These are phyloP conservation scores for Logfia minima DNA, from an alignment of 129 eudicot genomes.

Conservation along the genomic window DNA sequence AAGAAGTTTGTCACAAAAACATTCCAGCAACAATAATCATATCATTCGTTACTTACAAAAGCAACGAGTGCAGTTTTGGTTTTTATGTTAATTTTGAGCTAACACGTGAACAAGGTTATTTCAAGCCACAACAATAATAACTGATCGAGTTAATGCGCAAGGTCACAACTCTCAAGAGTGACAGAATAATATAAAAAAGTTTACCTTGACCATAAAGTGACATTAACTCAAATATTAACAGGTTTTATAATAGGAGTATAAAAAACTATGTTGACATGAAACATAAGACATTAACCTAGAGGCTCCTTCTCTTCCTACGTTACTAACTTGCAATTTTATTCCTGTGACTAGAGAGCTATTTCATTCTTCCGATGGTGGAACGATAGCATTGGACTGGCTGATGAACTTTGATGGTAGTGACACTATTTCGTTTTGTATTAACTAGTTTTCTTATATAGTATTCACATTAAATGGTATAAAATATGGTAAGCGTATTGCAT, in stretches of 20 bases:
- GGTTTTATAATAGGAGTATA: no score
- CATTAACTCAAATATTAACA: not conserved
- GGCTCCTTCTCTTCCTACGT: no score
- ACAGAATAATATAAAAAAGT: not conserved
- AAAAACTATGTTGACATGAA: no score
- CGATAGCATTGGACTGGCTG: constrained; percentile 83
- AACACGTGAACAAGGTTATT: not conserved
- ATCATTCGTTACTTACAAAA: not conserved
- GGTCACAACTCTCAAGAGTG: not conserved
- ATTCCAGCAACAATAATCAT: not conserved
- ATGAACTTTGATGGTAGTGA: constrained; percentile 47
- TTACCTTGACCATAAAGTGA: no score
- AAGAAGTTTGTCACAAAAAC: constrained; percentile 6
- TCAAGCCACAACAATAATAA: not conserved
- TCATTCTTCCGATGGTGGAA: constrained; percentile 74
- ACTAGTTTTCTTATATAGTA: constrained; percentile 4
- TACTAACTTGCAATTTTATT: not conserved
- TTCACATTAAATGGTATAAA: not conserved
- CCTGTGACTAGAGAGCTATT: constrained; percentile 54
- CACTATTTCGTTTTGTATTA: not conserved
- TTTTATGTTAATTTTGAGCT: not conserved
- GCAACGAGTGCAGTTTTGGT: no score
- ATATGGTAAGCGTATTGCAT: no score
- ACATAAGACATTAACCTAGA: no score
- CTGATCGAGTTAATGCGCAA: not conserved